Evolutionary conservation across 768 basidiomycete species (phyloP), one percentile per base, ranked within the genome.

Genomic region (Chalciporus piperatus): DNA sequence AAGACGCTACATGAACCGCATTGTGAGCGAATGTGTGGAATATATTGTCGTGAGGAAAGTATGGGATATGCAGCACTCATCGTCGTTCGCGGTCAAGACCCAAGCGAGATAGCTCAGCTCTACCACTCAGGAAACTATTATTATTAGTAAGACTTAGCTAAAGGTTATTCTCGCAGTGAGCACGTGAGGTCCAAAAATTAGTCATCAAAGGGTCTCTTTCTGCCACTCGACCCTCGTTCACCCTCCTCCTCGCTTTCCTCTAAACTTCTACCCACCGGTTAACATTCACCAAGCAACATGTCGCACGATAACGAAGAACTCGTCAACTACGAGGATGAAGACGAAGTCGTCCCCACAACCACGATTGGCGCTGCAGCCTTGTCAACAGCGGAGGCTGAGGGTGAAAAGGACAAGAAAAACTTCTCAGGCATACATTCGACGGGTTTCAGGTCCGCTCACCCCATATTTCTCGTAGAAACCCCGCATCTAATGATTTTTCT

Each of bases 401-500:
- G 74, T 53, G 84, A 81, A 57, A 92, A 89, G 72, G 89, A 91
- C 62, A 92, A 93, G 80, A 96, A 95, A 83, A 97, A 96, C 71
- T 98, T 96, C 67, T 96, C 97, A 54, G 97, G 97, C 27, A 98
- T 99, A 64, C 97, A 99, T 78, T 95, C 95, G n/a, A 99, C 97
- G 56, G 97, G 97, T 51, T 99, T 99, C 76, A 84, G 97, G 95
- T 95, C 50, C 51, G 83, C 67, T 32, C n/a, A n/a, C n/a, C 10
- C 11, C 7, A 4, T 32, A 1, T 9, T 10, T 16, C 5, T 3
- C 8, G 7, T 16, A 22, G 22, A 22, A 22, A 22, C 22, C 22
- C 4, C 22, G 22, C 22, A 4, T 22, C 22, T 22, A 22, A 22
- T 11, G 47, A 44, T 57, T 51, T 20, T 25, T 22, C 22, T 22